A percentile compares a stretch with the other conserved stretches of the same genome.
Evolutionary conservation across 768 basidiomycete species (phyloP).

Genomic region (Russula sp.): DNA sequence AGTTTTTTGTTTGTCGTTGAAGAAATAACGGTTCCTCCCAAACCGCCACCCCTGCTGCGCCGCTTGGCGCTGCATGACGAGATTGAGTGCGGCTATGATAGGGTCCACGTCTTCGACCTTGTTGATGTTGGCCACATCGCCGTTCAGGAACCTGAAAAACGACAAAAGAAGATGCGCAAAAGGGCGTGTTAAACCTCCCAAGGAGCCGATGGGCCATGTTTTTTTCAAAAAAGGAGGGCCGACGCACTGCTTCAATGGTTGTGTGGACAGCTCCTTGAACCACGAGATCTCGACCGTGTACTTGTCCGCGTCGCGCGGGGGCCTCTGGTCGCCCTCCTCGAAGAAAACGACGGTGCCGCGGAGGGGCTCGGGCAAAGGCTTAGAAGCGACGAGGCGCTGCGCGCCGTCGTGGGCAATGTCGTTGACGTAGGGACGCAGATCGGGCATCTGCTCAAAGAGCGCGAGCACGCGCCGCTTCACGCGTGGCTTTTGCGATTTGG

Average conservation of each 20-base stretch:
- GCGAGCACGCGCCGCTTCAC: slow-evolving; percentile 47
- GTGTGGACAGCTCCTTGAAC: slow-evolving; percentile 27
- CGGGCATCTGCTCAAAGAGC: slow-evolving; percentile 40
- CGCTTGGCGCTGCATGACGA: slow-evolving; percentile 52
- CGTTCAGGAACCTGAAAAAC: slow-evolving; percentile 44
- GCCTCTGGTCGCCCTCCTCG: slow-evolving; percentile 35
- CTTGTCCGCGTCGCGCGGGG: slow-evolving; percentile 32
- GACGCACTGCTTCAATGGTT: slow-evolving; percentile 31
- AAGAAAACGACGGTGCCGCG: slow-evolving; percentile 29
- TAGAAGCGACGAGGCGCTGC: slow-evolving; percentile 37
- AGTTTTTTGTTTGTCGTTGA: slow-evolving; percentile 28
- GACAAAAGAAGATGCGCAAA: too few species aligned
- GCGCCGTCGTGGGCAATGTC: slow-evolving; percentile 46
- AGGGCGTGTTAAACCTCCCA: too few species aligned
- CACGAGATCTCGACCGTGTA: slow-evolving; percentile 35
- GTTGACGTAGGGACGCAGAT: slow-evolving; percentile 30
- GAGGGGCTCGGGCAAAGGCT: slow-evolving; percentile 33
- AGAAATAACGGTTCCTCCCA: slow-evolving; percentile 62
- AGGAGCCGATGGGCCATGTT: not conserved
- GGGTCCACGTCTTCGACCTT: slow-evolving; percentile 46
- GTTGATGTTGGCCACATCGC: slow-evolving; percentile 44
- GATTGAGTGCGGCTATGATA: slow-evolving; percentile 54
- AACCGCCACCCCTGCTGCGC: slow-evolving; percentile 52
- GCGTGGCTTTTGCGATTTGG: slow-evolving; percentile 33
- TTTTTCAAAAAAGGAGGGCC: not conserved